Conservation (phyloP, 176 grass and related monocot genomes). For the Triticum urartu region DNA sequence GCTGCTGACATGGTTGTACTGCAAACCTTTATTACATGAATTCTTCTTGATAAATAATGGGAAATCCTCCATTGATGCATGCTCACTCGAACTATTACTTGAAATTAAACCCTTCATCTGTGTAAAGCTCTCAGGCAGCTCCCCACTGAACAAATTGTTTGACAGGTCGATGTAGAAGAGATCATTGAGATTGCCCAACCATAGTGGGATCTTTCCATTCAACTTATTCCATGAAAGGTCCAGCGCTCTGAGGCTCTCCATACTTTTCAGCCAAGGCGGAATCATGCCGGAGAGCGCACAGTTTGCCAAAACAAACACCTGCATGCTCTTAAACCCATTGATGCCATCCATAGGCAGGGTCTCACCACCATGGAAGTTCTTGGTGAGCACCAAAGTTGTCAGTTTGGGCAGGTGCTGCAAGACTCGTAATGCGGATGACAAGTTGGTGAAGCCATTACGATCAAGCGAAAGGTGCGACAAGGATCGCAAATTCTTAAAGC, state of each 20-base stretch:
- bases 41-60: conserved; percentile 46
- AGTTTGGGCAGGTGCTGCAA: conserved; percentile 59
- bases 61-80: conserved; percentile 6
- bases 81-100: not conserved
- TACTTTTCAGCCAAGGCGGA: conserved; percentile 43
- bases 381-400: conserved; percentile 46
- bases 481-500: conserved; percentile 50
- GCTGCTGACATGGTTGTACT: conserved; percentile 80
- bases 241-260: conserved; percentile 37
- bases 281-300: conserved; percentile 45
- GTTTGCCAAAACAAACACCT: conserved; percentile 49
- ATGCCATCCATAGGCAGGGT: conserved; percentile 34
- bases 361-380: conserved; percentile 54
- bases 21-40: conserved; percentile 47
- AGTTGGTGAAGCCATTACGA: conserved; percentile 50
- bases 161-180: conserved; percentile 74
- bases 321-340: conserved; percentile 44
- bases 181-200: conserved; percentile 42
- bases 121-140: conserved; percentile 50
- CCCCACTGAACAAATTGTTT: conserved; percentile 60
- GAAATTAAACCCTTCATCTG: conserved; percentile 36
- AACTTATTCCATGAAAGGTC: conserved; percentile 78
- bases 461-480: conserved; percentile 37
- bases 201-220: conserved; percentile 46
- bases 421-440: conserved; percentile 39